Conservation (phyloP, 208 protist genomes). For the Trypanosoma lewisi region DNA sequence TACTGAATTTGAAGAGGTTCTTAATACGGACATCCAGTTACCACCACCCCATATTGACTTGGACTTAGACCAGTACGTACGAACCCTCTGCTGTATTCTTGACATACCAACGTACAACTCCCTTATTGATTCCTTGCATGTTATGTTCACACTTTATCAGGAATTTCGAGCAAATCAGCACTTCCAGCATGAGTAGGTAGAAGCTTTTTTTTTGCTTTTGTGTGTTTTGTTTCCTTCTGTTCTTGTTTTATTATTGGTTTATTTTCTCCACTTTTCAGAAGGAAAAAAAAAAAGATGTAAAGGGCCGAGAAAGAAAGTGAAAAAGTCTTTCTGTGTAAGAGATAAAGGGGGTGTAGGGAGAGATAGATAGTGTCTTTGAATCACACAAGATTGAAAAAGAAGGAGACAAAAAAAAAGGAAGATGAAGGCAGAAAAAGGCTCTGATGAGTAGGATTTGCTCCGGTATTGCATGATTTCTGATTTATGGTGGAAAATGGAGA, state of each 20-base stretch:
- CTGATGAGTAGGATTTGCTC: background rate
- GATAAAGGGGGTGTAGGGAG: background rate
- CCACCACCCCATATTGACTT: slow-evolving; percentile 91
- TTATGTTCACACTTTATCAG: slow-evolving; percentile 97
- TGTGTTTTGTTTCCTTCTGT: background rate
- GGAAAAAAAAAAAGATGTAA: background rate
- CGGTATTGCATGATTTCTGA: background rate
- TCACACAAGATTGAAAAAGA: background rate
- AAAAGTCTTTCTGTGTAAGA: no score
- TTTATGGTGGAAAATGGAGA: background rate
- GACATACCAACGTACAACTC: slow-evolving; percentile 97
- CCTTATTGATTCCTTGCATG: slow-evolving; percentile 96
- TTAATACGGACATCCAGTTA: slow-evolving; percentile 89
- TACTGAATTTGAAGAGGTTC: slow-evolving; percentile 91
- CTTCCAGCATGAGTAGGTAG: slow-evolving; percentile 84
- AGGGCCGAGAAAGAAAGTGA: background rate
- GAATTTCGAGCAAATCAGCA: slow-evolving; percentile 95
- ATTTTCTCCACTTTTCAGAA: background rate
- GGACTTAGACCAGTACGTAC: slow-evolving; percentile 93
- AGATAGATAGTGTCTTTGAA: background rate
- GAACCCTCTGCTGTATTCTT: slow-evolving; percentile 92
- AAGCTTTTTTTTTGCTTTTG: background rate
- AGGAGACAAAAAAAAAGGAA: background rate
- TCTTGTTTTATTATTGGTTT: background rate
- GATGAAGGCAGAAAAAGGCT: background rate